Evolutionary conservation across 306 rosid genomes (phyloP).

Genomic region (Inga laurina): DNA sequence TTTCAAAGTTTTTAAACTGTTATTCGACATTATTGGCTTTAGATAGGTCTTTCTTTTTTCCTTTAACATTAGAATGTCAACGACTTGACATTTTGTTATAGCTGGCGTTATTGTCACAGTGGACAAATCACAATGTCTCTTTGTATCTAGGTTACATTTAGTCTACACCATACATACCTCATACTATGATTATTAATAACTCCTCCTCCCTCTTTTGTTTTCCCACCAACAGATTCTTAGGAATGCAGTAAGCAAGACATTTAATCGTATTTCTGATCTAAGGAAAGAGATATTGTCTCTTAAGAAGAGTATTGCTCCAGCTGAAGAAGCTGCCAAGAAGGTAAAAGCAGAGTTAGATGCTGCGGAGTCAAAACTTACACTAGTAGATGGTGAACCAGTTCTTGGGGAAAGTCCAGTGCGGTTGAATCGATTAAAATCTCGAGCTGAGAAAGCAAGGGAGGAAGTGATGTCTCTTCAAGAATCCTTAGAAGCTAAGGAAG

Average conservation of each 20-base stretch:
- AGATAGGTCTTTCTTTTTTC: background rate
- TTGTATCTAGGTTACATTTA: background rate
- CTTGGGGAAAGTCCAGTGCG: conserved; percentile 85
- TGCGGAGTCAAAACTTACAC: conserved; percentile 83
- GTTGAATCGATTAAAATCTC: conserved; percentile 77
- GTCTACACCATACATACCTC: background rate
- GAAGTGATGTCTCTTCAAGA: conserved; percentile 69
- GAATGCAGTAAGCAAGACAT: conserved; percentile 86
- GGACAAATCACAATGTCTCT: background rate
- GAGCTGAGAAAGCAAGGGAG: conserved; percentile 77
- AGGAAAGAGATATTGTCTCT: conserved; percentile 84
- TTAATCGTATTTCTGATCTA: conserved; percentile 91
- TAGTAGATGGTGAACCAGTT: conserved; percentile 96
- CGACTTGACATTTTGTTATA: background rate
- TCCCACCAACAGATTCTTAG: conserved; percentile 63
- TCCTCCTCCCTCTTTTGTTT: conserved; percentile 2
- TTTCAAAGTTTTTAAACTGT: conserved; percentile 15
- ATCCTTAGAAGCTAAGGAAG: conserved; percentile 94
- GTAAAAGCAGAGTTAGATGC: conserved; percentile 66
- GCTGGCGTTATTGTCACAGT: conserved; percentile 5
- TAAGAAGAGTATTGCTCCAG: conserved; percentile 59
- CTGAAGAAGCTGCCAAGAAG: conserved; percentile 70
- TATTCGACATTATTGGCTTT: conserved; percentile 17
- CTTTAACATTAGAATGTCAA: background rate
- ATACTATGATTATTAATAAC: conserved; percentile 10